Conservation (phyloP, 2,329 filamentous ascomycete genomes). For the Aspergillus hiratsukae region DNA sequence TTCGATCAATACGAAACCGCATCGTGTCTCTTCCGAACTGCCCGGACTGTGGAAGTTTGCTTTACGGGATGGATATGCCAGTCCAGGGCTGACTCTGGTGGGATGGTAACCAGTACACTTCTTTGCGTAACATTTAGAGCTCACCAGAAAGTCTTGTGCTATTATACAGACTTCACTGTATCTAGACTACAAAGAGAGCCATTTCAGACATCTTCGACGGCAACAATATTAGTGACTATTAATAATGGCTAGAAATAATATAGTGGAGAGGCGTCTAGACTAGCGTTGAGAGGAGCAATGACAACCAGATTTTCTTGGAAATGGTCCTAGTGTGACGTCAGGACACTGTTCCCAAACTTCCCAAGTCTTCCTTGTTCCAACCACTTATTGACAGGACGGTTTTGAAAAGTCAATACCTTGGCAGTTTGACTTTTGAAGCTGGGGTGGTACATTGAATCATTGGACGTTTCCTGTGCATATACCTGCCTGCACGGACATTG, state of each 20-base stretch:
- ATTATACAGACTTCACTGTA: too few species aligned
- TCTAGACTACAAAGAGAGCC: neutral
- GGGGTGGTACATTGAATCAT: neutral
- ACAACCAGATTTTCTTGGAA: neutral
- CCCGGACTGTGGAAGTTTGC: neutral
- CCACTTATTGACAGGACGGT: neutral
- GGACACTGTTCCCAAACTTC: neutral
- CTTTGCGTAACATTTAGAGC: neutral
- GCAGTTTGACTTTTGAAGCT: neutral
- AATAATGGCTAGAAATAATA: neutral
- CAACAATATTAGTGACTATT: neutral
- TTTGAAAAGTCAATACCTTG: neutral
- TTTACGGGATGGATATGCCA: neutral
- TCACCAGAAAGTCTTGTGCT: neutral
- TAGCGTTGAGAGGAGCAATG: neutral
- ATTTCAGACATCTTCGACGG: neutral
- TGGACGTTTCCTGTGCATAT: neutral
- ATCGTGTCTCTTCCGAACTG: neutral
- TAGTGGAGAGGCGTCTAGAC: too few species aligned
- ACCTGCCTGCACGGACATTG: neutral
- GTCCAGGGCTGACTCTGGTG: neutral
- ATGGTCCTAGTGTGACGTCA: neutral
- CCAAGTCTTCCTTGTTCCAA: neutral
- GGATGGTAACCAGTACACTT: neutral
- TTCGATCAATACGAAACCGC: neutral